Conservation (phyloP, 2,329 filamentous ascomycete species). For the Aspergillus ruber region DNA sequence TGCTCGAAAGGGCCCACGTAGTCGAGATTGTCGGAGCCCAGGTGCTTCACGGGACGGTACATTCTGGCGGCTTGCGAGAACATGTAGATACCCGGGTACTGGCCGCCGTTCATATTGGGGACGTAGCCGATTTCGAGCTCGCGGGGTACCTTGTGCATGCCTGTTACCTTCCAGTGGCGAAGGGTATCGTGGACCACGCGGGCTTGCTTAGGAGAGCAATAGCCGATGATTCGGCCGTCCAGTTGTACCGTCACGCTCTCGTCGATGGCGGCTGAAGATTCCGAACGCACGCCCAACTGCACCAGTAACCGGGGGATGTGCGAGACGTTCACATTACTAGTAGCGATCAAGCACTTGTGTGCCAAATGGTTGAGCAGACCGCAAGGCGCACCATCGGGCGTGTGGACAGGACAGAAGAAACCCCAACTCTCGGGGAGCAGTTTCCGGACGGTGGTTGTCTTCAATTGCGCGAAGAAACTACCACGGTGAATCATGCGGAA, state of each 20-base stretch:
- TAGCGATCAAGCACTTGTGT: constrained; percentile 89
- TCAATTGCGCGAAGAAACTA: constrained; percentile 95
- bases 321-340: constrained; percentile 65
- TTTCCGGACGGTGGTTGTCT: constrained; percentile 95
- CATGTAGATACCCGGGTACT: constrained; percentile 94
- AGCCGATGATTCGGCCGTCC: constrained; percentile 84
- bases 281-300: constrained; percentile 70
- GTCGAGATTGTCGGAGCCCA: constrained; percentile 78
- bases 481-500: constrained; percentile 99
- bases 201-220: constrained; percentile 79
- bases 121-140: constrained; percentile 90
- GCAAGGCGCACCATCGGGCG: constrained; percentile 90
- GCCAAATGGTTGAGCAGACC: constrained; percentile 91
- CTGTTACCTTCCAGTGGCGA: constrained; percentile 92
- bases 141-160: constrained; percentile 68
- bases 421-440: constrained; percentile 95
- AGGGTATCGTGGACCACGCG: constrained; percentile 76
- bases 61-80: constrained; percentile 79
- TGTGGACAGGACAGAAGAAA: constrained; percentile 95
- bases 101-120: constrained; percentile 80
- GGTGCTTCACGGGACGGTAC: constrained; percentile 86
- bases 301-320: constrained; percentile 66
- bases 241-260: constrained; percentile 86
- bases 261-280: constrained; percentile 69
- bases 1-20: constrained; percentile 91